Evolutionary conservation across 805 yeast species (phyloP).

Genomic region (Aciculoconidium aculeatum): DNA sequence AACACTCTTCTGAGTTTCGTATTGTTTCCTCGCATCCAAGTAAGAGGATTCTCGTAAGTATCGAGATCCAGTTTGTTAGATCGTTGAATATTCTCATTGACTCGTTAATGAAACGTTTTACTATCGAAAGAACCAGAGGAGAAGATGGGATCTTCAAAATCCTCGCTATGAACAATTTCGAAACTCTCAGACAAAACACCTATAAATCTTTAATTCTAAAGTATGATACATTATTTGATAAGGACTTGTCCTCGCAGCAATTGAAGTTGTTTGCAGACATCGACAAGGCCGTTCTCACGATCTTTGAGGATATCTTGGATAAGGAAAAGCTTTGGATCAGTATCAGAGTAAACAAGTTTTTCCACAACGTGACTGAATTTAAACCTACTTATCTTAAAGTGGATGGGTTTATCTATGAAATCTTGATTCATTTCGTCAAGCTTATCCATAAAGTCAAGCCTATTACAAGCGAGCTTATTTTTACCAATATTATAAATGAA

Average conservation of each 20-base stretch:
- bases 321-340: slow-evolving; percentile 32
- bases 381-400: slow-evolving; percentile 13
- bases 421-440: slow-evolving; percentile 36
- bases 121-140: slow-evolving; percentile 18
- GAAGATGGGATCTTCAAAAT: slow-evolving; percentile 30
- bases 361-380: slow-evolving; percentile 10
- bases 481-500: slow-evolving; percentile 31
- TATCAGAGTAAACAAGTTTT: slow-evolving; percentile 21
- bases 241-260: slow-evolving; percentile 30
- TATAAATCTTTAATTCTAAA: slow-evolving; percentile 27
- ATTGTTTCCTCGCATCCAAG: slow-evolving; percentile 34
- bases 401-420: slow-evolving; percentile 35
- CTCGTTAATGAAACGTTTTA: slow-evolving; percentile 35
- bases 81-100: slow-evolving; percentile 36
- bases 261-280: slow-evolving; percentile 36
- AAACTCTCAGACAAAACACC: slow-evolving; percentile 24
- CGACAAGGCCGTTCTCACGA: slow-evolving; percentile 34
- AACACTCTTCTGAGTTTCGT: slow-evolving; percentile 16
- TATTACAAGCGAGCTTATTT: slow-evolving; percentile 30
- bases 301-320: slow-evolving; percentile 34
- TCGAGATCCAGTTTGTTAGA: slow-evolving; percentile 42
- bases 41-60: slow-evolving; percentile 33
- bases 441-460: slow-evolving; percentile 36
- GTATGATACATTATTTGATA: slow-evolving; percentile 31
- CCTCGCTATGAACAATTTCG: slow-evolving; percentile 40